A percentile compares a stretch with the other conserved stretches of the same genome.
These are phyloP conservation scores for Cutaneotrichosporon dermatis DNA, from an alignment of 1,284 basidiomycete species.

Conservation along the genomic window DNA sequence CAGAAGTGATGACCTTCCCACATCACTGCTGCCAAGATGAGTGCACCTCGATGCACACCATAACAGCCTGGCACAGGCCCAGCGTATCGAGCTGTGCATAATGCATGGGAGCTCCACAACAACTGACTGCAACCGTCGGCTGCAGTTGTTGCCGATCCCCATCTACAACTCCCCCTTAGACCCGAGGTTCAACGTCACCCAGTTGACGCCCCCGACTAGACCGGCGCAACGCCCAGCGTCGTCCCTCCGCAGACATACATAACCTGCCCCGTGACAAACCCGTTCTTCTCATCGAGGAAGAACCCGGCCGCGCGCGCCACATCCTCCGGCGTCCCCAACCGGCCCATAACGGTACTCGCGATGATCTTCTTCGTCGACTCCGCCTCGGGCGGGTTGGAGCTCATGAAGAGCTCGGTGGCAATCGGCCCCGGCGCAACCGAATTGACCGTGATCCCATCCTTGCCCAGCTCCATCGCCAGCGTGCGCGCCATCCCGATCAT, in stretches of 20 bases:
- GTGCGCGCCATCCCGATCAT: constrained; percentile 65
- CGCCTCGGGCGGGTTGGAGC: constrained; percentile 45
- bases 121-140: too few species aligned
- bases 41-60: too few species aligned
- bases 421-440: constrained; percentile 85
- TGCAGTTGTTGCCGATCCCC: too few species aligned
- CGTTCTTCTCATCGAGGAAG: constrained; percentile 58
- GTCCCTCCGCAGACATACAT: constrained; percentile 17
- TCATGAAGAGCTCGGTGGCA: constrained; percentile 62
- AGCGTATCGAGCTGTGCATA: too few species aligned
- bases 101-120: too few species aligned
- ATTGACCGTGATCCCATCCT: constrained; percentile 83
- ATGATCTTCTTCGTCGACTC: constrained; percentile 70
- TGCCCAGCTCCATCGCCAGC: constrained; percentile 62
- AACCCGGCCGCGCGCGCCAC: constrained; percentile 77
- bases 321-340: constrained; percentile 83
- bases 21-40: too few species aligned
- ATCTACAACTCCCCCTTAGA: too few species aligned
- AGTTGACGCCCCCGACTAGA: not conserved
- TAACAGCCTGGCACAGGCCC: too few species aligned
- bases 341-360: constrained; percentile 81
- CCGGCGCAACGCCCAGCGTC: constrained; percentile 13
- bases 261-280: constrained; percentile 16
- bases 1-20: not conserved
- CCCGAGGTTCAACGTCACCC: too few species aligned